Evolutionary conservation across 2,329 filamentous ascomycete species (phyloP).

Genomic region (Pezicula radicicola): DNA sequence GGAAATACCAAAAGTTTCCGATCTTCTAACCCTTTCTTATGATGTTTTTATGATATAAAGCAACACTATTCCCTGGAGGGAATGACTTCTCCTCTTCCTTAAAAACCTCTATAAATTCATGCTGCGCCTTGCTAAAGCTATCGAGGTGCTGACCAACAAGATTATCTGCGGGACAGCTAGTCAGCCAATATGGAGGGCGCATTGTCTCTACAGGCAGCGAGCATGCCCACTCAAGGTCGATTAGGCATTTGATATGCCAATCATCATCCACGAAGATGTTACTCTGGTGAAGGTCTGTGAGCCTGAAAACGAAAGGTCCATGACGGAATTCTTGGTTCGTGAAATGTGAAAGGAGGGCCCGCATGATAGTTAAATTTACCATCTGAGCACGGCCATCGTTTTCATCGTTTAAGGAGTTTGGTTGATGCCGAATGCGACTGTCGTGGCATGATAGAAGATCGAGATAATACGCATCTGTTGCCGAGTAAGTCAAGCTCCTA

Average conservation of each 20-base stretch:
- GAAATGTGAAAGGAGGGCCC: constrained; percentile 20
- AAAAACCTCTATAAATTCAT: constrained; percentile 19
- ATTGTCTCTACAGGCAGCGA: constrained; percentile 27
- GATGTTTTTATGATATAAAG: constrained; percentile 11
- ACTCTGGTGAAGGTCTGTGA: constrained; percentile 37
- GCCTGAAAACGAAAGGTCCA: constrained; percentile 30
- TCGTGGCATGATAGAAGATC: constrained; percentile 33
- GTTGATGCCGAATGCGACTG: constrained; percentile 29
- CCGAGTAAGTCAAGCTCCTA: constrained; percentile 28
- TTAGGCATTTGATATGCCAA: constrained; percentile 30
- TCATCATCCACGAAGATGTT: constrained; percentile 36
- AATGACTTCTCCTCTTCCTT: constrained; percentile 16
- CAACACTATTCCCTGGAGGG: constrained; percentile 5
- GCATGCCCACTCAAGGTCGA: constrained; percentile 33
- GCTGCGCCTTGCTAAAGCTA: constrained; percentile 8
- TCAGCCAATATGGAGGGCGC: constrained; percentile 30
- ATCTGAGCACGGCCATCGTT: constrained; percentile 29
- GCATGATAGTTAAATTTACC: constrained; percentile 26
- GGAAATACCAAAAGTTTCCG: constrained; percentile 23
- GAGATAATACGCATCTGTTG: constrained; percentile 24
- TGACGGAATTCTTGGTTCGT: constrained; percentile 17
- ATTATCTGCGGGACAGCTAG: constrained; percentile 11
- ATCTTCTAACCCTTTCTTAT: constrained; percentile 19
- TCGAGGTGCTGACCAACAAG: constrained; percentile 14
- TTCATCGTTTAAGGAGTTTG: constrained; percentile 27